Base-by-base conservation (phyloP, 345 rosid species). In the Syzygium grande region DNA sequence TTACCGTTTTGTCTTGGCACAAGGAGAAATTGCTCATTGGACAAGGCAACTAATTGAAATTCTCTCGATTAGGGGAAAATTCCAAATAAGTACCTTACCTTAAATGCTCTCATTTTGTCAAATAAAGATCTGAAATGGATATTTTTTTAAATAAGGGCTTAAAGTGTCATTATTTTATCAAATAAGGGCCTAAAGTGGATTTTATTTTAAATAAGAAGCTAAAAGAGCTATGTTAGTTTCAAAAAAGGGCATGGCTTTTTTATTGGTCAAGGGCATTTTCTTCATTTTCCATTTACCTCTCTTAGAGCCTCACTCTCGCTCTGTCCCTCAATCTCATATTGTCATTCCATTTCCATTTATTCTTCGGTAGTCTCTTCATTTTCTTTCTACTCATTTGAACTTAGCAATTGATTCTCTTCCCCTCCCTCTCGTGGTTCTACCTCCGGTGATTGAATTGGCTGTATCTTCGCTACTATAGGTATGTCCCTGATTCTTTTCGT, bases 121-220 rank as follows among this genome's bases (percentile, higher is more conserved):
- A 43, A 43, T 43, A 43, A 43, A 4, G 1, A 4, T 43, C 46
- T 43, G 46, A 43, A 43, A 43, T 43, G 7, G 46, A 43, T 4
- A 0, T 6, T 43, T 0, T 43, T 43, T 43, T 7, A 1, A 43
- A 43, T 43, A 43, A 43, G 46, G 1, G 46, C 7, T 0, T 43
- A 43, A 43, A 1, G 1, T 43, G 46, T 43, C 46, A 43, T 43
- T 43, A 43, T 43, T 43, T 43, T 43, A 6, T 43, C 46, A 43
- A 43, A 43, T 43, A 43, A 43, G 46, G 1, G 7, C 1, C 7
- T 43, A 43, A 43, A 43, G 46, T 43, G 46, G 7, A 43, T 43
- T 6, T 43, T 43, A 43, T 43, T 43, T 43, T 43, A 43, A 43
- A 43, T 43, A 5, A 43, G 46, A 43, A 43, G 1, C 7, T 43